A percentile compares a stretch with the other conserved stretches of the same genome.
These are phyloP conservation scores for Gremmenia infestans DNA, from an alignment of 2,329 filamentous ascomycete genomes.

Conservation along the genomic window DNA sequence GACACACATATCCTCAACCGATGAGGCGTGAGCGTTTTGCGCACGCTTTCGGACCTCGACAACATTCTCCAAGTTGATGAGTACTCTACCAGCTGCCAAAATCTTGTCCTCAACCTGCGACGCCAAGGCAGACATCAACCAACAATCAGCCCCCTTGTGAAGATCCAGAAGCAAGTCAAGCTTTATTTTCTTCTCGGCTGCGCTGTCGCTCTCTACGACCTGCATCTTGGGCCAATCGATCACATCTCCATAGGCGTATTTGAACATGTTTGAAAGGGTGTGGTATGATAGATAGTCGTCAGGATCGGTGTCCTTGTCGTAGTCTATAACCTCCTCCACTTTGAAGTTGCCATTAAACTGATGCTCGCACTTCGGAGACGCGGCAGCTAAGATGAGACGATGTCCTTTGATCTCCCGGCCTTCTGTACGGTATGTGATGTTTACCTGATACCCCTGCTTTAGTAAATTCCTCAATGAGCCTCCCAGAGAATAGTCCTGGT, in stretches of 20 bases:
- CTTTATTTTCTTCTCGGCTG: slow-evolving; percentile 13
- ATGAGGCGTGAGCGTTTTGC: not conserved
- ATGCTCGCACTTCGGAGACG: slow-evolving; percentile 13
- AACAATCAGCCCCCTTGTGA: slow-evolving; percentile 22
- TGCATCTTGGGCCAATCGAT: slow-evolving; percentile 24
- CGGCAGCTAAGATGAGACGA: slow-evolving; percentile 13
- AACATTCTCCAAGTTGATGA: slow-evolving; percentile 23
- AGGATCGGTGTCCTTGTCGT: slow-evolving; percentile 11
- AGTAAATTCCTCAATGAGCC: too few relatives aligned
- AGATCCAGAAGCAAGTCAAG: slow-evolving; percentile 22
- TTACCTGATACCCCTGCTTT: slow-evolving; percentile 7
- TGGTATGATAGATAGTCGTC: slow-evolving; percentile 18
- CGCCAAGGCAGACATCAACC: slow-evolving; percentile 10
- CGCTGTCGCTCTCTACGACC: slow-evolving; percentile 11
- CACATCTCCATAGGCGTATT: slow-evolving; percentile 20
- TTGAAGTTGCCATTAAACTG: slow-evolving; percentile 14
- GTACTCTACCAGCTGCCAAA: slow-evolving; percentile 9
- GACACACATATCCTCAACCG: not conserved
- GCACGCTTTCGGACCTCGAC: slow-evolving; percentile 8
- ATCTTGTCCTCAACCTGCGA: slow-evolving; percentile 8
- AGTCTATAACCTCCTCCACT: slow-evolving; percentile 12
- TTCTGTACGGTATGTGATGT: slow-evolving; percentile 17
- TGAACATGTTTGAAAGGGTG: slow-evolving; percentile 20
- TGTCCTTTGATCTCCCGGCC: slow-evolving; percentile 18
- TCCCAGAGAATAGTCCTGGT: too few relatives aligned